These are phyloP conservation scores for Yamadazyma akitaensis DNA, from an alignment of 805 yeast species.

Conservation along the genomic window DNA sequence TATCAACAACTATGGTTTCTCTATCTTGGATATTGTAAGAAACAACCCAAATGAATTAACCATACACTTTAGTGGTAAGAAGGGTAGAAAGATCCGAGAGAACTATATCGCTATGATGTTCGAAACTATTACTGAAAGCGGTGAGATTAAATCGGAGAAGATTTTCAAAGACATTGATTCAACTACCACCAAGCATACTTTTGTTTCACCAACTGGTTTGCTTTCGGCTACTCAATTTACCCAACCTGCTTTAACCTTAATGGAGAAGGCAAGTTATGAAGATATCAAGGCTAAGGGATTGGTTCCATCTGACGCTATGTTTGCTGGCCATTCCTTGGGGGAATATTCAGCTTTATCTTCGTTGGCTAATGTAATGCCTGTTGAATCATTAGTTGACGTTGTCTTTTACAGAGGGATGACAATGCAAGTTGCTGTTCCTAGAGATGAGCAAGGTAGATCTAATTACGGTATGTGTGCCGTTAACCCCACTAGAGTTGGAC, in stretches of 20 bases:
- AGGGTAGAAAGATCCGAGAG: slow-evolving; percentile 91
- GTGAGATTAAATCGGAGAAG: slow-evolving; percentile 82
- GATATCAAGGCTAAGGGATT: slow-evolving; percentile 95
- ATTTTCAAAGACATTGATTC: slow-evolving; percentile 90
- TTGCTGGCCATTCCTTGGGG: slow-evolving; percentile 99
- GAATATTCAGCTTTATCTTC: slow-evolving; percentile 98
- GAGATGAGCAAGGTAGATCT: slow-evolving; percentile 92
- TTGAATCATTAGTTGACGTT: slow-evolving; percentile 94
- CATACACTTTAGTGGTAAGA: slow-evolving; percentile 96
- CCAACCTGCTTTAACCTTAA: slow-evolving; percentile 97
- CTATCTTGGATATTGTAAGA: slow-evolving; percentile 90
- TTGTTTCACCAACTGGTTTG: slow-evolving; percentile 90
- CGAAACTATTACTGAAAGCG: slow-evolving; percentile 86
- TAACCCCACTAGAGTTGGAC: slow-evolving; percentile 88
- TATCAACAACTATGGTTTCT: slow-evolving; percentile 91
- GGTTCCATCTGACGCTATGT: slow-evolving; percentile 88
- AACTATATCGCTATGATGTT: slow-evolving; percentile 97
- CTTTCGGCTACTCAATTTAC: slow-evolving; percentile 98
- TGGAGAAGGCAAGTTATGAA: slow-evolving; percentile 99
- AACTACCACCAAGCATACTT: slow-evolving; percentile 78
- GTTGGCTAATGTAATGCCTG: slow-evolving; percentile 97
- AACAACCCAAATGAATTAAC: slow-evolving; percentile 95
- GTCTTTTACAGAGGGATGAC: slow-evolving; percentile 99
- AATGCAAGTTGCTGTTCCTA: slow-evolving; percentile 99
- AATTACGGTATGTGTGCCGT: slow-evolving; percentile 99